These are phyloP conservation scores for Colletotrichum lupini DNA, from an alignment of 2,329 filamentous ascomycete species.

Conservation along the genomic window DNA sequence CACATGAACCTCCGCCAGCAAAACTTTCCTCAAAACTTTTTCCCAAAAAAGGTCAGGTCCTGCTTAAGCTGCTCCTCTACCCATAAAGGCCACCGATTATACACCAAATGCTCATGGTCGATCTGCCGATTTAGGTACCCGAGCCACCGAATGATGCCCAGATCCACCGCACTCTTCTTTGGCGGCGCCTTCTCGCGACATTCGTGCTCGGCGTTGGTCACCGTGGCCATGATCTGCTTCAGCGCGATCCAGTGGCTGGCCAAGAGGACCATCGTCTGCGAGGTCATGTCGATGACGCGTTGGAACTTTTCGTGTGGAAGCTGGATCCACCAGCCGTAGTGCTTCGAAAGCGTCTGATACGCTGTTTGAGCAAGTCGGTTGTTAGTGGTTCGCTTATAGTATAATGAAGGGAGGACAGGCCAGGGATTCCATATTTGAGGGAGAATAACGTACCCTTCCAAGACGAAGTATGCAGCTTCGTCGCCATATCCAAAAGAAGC, in stretches of 20 bases:
- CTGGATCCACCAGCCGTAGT: constrained; percentile 69
- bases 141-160: constrained; percentile 62
- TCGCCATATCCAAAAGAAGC: constrained; percentile 57
- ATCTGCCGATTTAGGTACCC: constrained; percentile 60
- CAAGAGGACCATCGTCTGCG: constrained; percentile 59
- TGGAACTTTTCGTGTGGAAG: constrained; percentile 64
- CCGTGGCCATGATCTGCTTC: constrained; percentile 64
- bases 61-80: constrained; percentile 61
- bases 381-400: not conserved
- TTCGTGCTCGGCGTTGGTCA: constrained; percentile 54
- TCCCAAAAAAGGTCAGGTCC: constrained; percentile 60
- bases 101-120: constrained; percentile 54
- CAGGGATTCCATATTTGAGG: too few relatives aligned
- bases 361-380: constrained; percentile 45
- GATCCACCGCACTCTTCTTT: constrained; percentile 45
- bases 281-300: constrained; percentile 57
- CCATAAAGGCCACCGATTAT: constrained; percentile 66
- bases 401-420: not conserved
- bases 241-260: constrained; percentile 66
- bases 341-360: constrained; percentile 59
- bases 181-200: constrained; percentile 44
- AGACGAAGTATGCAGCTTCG: constrained; percentile 63
- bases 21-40: constrained; percentile 36
- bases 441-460: constrained; percentile 58
- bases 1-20: not conserved